Conservation (phyloP, 805 yeast species). For the Priceomyces haplophilus region DNA sequence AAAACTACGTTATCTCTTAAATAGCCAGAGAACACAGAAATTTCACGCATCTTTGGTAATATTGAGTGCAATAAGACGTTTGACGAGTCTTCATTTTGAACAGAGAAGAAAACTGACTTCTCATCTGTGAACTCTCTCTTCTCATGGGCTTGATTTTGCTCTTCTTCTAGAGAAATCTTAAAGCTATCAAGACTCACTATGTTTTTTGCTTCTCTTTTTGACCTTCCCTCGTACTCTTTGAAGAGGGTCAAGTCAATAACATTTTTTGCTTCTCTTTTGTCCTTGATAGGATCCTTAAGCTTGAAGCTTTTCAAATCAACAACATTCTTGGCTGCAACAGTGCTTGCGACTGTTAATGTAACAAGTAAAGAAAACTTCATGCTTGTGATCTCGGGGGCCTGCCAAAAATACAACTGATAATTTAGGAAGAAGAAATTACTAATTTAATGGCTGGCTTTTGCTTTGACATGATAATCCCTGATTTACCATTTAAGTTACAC, state of each 20-base stretch:
- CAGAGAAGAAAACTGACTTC: constrained; percentile 12
- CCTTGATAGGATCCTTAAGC: constrained; percentile 5
- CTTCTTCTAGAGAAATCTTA: constrained; percentile 7
- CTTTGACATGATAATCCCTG: not conserved
- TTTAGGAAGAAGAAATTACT: too few species aligned
- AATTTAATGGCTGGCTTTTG: too few species aligned
- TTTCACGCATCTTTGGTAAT: constrained; percentile 34
- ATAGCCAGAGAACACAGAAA: constrained; percentile 66
- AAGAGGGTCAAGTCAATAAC: constrained; percentile 8
- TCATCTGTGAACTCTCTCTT: constrained; percentile 6
- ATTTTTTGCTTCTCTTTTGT: constrained; percentile 17
- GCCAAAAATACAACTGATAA: not conserved
- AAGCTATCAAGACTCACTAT: constrained; percentile 14
- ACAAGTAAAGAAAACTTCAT: constrained; percentile 5
- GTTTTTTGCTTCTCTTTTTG: constrained; percentile 19
- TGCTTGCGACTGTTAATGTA: constrained; percentile 3
- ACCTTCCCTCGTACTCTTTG: not conserved
- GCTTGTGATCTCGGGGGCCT: not conserved
- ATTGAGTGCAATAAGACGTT: constrained; percentile 30
- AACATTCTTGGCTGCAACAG: constrained; percentile 12
- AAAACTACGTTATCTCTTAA: constrained; percentile 60
- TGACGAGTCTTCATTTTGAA: constrained; percentile 13
- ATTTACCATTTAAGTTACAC: not conserved
- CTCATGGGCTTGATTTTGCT: constrained; percentile 5
- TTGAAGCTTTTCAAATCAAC: constrained; percentile 14